Percentiles rank a stretch among this genome's conserved stretches.
These are phyloP conservation scores for Pichia phayaonensis DNA, from an alignment of 805 yeast species.

Conservation along the genomic window DNA sequence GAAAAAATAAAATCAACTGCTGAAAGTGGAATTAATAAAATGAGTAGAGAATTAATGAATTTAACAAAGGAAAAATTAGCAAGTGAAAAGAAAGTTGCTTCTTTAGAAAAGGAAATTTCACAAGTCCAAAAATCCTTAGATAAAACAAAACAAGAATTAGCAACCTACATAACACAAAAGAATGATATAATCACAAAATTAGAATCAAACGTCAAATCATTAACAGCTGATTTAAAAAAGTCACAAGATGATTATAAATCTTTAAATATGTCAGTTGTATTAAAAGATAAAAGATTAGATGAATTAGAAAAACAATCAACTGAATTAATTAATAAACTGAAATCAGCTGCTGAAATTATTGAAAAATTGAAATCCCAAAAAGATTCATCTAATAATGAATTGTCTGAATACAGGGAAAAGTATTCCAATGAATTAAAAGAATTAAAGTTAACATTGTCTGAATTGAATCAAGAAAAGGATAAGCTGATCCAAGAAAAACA, in stretches of 20 bases:
- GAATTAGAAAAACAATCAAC: slow-evolving; percentile 18
- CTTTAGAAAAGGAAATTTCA: slow-evolving; percentile 35
- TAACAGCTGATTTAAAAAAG: slow-evolving; percentile 16
- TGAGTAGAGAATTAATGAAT: slow-evolving; percentile 75
- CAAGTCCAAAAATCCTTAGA: slow-evolving; percentile 28
- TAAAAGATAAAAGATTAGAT: slow-evolving; percentile 19
- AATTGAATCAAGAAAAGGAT: slow-evolving; percentile 13
- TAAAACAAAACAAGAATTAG: slow-evolving; percentile 24
- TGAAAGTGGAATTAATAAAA: slow-evolving; percentile 83
- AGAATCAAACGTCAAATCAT: slow-evolving; percentile 13
- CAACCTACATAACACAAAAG: slow-evolving; percentile 18
- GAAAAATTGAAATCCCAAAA: slow-evolving; percentile 23
- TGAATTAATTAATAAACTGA: slow-evolving; percentile 16
- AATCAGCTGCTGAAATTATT: slow-evolving; percentile 23
- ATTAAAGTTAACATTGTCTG: not conserved
- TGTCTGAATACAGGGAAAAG: slow-evolving; percentile 7
- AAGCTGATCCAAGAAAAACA: slow-evolving; percentile 15
- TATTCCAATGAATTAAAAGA: not conserved
- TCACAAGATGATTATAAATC: slow-evolving; percentile 21
- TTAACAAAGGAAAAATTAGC: slow-evolving; percentile 54
- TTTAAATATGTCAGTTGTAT: slow-evolving; percentile 18
- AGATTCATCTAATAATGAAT: slow-evolving; percentile 13
- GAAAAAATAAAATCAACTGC: slow-evolving; percentile 39
- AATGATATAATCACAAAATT: slow-evolving; percentile 19
- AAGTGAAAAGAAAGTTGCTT: slow-evolving; percentile 35